Evolutionary conservation across 164 flowering plant genomes (phyloP), one percentile per base, ranked within the genome.

Genomic region (Nelumbo lutea): DNA sequence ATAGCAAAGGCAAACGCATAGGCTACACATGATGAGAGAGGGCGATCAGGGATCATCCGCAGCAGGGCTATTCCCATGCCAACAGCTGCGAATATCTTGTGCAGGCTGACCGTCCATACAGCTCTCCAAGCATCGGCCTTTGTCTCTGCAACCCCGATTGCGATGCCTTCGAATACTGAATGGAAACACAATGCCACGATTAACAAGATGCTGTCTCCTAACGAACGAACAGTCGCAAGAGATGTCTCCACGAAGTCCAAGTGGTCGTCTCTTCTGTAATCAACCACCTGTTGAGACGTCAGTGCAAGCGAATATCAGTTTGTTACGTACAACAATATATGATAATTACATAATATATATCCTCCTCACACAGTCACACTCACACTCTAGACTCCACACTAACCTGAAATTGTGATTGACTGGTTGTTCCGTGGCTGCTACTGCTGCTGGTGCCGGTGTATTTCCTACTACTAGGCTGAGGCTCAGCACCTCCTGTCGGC

Each of bases 51-150:
- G 39, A 89, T 82, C 83, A 89, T 86, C 4, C 83, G 69, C 10
- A 89, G 81, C 10, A 89, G 85, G 40, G 92, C 90, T 65, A 89
- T 88, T 8, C 92, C 90, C 96, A 89, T 89, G 38, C 92, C 92
- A 38, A 89, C 74, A 40, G 95, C 95, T 41, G 91, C 95, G 71
- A 89, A 87, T 11, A 89, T 61, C 75, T 89, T 88, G 83, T 89
- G 96, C 56, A 89, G 65, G 27, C 75, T 73, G 42, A 89, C 77
- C 27, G 96, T 89, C 92, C 96, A 89, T 42, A 89, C 70, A 3
- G 86, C 89, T 73, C 65, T 86, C 96, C 96, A 88, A 2, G 92
- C 96, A 74, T 86, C 90, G 0, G 72, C 87, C 73, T 79, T 61
- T 3, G 88, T 85, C 73, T 86, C 89, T 42, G 90, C 85, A 68